phyloP scores from a whole-genome alignment of 768 basidiomycete species.

The Auriscalpium orientale region DNA sequence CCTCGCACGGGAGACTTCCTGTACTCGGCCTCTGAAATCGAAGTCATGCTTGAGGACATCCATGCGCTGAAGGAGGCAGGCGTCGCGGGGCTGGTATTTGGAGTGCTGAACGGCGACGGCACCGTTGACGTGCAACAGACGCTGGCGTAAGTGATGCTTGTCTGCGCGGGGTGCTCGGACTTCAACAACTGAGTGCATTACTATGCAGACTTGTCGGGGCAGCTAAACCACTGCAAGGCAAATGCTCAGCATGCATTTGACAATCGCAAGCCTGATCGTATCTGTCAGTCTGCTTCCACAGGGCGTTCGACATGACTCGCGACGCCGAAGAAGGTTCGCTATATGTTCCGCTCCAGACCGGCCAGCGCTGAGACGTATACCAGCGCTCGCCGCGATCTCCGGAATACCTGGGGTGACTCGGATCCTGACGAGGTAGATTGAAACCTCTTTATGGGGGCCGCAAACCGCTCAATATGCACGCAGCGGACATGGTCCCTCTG shows the following conservation, averaged over 20 bases:
- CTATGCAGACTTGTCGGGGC: too few relatives aligned
- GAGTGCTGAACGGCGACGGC: constrained; percentile 49
- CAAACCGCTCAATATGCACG: background rate
- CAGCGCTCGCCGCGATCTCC: constrained; percentile 36
- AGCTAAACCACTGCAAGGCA: too few relatives aligned
- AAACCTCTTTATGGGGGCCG: background rate
- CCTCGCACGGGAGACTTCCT: constrained; percentile 76
- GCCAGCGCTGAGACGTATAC: background rate
- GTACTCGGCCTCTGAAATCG: constrained; percentile 58
- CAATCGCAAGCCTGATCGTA: background rate
- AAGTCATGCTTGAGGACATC: constrained; percentile 73
- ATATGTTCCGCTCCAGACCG: background rate
- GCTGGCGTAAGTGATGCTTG: constrained; percentile 36
- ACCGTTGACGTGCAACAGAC: constrained; percentile 52
- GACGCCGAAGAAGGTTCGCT: constrained; percentile 44
- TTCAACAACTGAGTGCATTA: background rate
- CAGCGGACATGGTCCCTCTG: constrained; percentile 48
- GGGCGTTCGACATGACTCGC: constrained; percentile 69
- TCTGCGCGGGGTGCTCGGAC: background rate
- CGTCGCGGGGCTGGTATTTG: constrained; percentile 62
- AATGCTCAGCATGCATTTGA: background rate
- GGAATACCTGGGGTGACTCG: constrained; percentile 61
- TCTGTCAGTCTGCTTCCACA: constrained; percentile 62
- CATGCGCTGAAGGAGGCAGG: constrained; percentile 46
- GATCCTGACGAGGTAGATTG: constrained; percentile 63